A percentile compares a stretch with the other conserved stretches of the same genome.
Evolutionary conservation across 805 yeast genomes (phyloP).

Genomic region (Millerozyma miso): DNA sequence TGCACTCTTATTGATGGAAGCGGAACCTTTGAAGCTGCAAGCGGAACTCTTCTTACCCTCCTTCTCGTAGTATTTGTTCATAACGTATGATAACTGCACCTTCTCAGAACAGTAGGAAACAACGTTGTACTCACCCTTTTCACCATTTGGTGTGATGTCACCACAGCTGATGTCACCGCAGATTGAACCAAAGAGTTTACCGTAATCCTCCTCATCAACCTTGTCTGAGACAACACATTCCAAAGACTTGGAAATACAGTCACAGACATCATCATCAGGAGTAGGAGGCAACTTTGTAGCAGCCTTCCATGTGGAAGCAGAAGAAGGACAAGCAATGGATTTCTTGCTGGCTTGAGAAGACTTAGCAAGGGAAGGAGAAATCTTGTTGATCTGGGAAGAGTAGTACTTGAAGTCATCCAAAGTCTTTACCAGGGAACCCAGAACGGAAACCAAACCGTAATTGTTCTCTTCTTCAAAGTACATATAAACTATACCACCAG

Average conservation of each 20-base stretch:
- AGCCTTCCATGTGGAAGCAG: slow-evolving; percentile 57
- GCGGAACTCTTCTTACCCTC: slow-evolving; percentile 44
- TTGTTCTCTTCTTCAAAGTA: slow-evolving; percentile 80
- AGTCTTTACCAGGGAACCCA: slow-evolving; percentile 50
- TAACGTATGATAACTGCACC: slow-evolving; percentile 59
- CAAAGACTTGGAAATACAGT: slow-evolving; percentile 54
- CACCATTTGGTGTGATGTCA: slow-evolving; percentile 61
- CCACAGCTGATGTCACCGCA: slow-evolving; percentile 56
- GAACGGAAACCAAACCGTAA: slow-evolving; percentile 71
- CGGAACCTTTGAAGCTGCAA: slow-evolving; percentile 71
- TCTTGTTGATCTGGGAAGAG: slow-evolving; percentile 30
- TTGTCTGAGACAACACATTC: slow-evolving; percentile 57
- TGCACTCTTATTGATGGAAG: slow-evolving; percentile 36
- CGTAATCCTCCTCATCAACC: slow-evolving; percentile 55
- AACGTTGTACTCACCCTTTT: slow-evolving; percentile 64
- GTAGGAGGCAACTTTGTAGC: slow-evolving; percentile 72
- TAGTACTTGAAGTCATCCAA: slow-evolving; percentile 52
- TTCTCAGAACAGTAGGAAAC: slow-evolving; percentile 67
- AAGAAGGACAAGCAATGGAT: slow-evolving; percentile 69
- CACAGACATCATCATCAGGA: slow-evolving; percentile 61
- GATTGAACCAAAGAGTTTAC: slow-evolving; percentile 51
- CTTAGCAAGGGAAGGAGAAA: slow-evolving; percentile 33
- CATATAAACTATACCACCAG: slow-evolving; percentile 93
- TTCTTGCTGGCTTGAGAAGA: slow-evolving; percentile 34
- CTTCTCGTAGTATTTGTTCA: slow-evolving; percentile 58